Percentiles rank a stretch among this genome's conserved stretches.
Evolutionary conservation across 352 stramenopile species (phyloP).

Genomic region (Pythium guiyangense): DNA sequence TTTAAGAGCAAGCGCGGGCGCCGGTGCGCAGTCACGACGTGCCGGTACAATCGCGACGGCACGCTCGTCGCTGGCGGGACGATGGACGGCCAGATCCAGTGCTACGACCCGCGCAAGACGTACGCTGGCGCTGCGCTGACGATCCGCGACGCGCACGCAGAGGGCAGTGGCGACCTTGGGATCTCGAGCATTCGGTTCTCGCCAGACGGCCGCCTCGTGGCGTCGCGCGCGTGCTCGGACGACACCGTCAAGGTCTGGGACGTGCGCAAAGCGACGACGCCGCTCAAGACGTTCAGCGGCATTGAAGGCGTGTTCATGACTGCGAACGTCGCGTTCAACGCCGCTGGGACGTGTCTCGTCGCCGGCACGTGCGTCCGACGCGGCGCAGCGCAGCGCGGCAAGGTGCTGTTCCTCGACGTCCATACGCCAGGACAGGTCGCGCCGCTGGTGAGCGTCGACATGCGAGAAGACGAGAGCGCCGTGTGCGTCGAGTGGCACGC

Average conservation of each 20-base stretch:
- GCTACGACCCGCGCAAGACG: conserved; percentile 65
- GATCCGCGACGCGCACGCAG: conserved; percentile 66
- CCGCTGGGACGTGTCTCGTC: conserved; percentile 58
- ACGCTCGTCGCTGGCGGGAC: conserved; percentile 55
- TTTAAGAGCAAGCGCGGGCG: conserved; percentile 75
- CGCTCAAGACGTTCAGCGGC: conserved; percentile 52
- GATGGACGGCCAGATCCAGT: conserved; percentile 78
- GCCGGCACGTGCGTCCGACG: conserved; percentile 72
- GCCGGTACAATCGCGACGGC: conserved; percentile 61
- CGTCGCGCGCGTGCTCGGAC: conserved; percentile 67
- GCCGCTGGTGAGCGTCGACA: conserved; percentile 56
- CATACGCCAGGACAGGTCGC: conserved; percentile 43
- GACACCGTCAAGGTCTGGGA: conserved; percentile 85
- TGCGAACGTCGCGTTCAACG: conserved; percentile 80
- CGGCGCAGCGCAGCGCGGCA: conserved; percentile 40
- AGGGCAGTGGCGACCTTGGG: conserved; percentile 60
- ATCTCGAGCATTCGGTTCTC: conserved; percentile 79
- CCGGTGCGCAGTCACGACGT: conserved; percentile 66
- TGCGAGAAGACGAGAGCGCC: conserved; percentile 77
- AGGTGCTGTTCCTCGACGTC: conserved; percentile 73
- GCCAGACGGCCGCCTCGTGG: conserved; percentile 54
- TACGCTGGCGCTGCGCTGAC: conserved; percentile 60
- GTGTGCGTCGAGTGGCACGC: conserved; percentile 83
- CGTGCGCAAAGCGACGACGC: conserved; percentile 49
- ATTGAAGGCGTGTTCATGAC: conserved; percentile 72